Conservation (phyloP, 441 rosid species). For the Populus hybrid region DNA sequence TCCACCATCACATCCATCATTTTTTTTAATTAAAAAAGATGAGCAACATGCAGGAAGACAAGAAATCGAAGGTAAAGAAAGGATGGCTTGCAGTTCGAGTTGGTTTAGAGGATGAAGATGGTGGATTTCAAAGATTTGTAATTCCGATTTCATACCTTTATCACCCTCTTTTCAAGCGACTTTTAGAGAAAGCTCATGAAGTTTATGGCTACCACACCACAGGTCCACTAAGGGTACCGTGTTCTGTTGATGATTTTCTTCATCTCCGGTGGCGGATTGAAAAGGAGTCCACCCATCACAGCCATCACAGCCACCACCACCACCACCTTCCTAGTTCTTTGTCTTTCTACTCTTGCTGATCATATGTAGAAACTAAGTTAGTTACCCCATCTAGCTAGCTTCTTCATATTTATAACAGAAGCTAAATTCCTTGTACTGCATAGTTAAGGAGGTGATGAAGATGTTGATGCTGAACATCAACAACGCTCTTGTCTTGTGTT, state of each 20-base stretch:
- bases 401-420: background rate
- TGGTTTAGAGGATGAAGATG: slow-evolving; percentile 39
- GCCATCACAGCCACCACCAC: background rate
- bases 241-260: slow-evolving; percentile 41
- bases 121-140: slow-evolving; percentile 24
- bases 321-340: slow-evolving; percentile 24
- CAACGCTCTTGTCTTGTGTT: background rate
- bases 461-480: background rate
- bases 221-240: slow-evolving; percentile 41
- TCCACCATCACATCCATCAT: background rate
- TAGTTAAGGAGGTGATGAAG: background rate
- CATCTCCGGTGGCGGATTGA: slow-evolving; percentile 40
- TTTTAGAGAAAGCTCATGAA: slow-evolving; percentile 39
- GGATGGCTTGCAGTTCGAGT: slow-evolving; percentile 45
- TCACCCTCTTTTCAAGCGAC: slow-evolving; percentile 42
- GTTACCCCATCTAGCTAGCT: background rate
- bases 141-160: slow-evolving; percentile 42
- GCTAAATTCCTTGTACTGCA: background rate
- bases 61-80: slow-evolving; percentile 47
- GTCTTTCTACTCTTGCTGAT: slow-evolving; percentile 38
- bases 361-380: background rate
- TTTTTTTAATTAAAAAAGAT: background rate
- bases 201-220: slow-evolving; percentile 36
- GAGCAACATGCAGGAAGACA: slow-evolving; percentile 10
- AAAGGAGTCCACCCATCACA: slow-evolving; percentile 20